These are phyloP conservation scores for Ophiostoma sp. DNA, from an alignment of 2,329 filamentous ascomycete species.

Conservation along the genomic window DNA sequence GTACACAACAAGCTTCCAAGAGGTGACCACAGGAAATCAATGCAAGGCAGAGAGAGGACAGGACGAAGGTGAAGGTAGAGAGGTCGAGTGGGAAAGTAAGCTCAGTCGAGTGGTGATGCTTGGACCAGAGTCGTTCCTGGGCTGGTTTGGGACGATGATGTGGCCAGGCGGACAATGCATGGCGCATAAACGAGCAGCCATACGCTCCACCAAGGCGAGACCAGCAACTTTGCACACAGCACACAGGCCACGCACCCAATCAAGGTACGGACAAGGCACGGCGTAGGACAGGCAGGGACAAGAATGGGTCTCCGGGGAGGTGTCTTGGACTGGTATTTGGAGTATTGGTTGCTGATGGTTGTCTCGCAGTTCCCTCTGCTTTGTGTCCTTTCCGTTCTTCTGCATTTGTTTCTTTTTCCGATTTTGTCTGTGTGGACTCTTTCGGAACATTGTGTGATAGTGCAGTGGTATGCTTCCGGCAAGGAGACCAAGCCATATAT, in stretches of 20 bases:
- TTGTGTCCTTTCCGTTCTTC: not conserved
- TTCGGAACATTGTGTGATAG: too few species aligned
- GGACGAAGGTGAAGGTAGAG: not conserved
- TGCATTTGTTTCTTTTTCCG: not conserved
- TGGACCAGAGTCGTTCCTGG: not conserved
- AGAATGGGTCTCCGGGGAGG: constrained; percentile 6
- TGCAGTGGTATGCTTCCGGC: too few species aligned
- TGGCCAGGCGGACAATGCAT: not conserved
- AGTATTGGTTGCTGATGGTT: too few species aligned
- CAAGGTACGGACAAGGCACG: constrained; percentile 5
- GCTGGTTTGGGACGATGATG: not conserved
- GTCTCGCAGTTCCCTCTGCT: not conserved
- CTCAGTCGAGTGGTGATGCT: not conserved
- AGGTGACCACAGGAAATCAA: too few species aligned
- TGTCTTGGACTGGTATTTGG: constrained; percentile 7
- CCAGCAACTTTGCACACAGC: not conserved
- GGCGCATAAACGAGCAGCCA: not conserved
- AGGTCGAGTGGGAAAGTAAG: not conserved
- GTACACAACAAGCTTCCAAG: not conserved
- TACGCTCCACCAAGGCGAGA: constrained; percentile 10
- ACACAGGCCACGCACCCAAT: constrained; percentile 7
- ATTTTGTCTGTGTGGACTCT: not conserved
- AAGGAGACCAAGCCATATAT: too few species aligned
- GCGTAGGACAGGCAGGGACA: constrained; percentile 6
- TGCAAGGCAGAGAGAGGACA: not conserved